Conservation (phyloP, 2,329 filamentous ascomycete species). For the Fusarium sp. region DNA sequence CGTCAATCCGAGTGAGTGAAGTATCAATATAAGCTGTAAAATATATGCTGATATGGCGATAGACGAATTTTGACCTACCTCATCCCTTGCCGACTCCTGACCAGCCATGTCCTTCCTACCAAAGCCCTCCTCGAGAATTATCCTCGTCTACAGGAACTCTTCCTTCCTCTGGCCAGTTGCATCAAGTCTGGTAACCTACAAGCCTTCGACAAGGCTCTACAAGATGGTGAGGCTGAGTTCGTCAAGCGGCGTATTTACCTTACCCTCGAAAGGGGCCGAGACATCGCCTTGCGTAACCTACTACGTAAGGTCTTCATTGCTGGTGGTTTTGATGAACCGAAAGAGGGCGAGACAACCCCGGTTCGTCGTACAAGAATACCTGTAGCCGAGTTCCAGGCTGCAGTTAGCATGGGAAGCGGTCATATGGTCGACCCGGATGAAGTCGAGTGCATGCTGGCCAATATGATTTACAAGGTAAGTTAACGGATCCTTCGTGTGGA, state of each 20-base stretch:
- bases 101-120: constrained; percentile 85
- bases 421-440: constrained; percentile 85
- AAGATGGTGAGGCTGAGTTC: constrained; percentile 88
- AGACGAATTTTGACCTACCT: constrained; percentile 94
- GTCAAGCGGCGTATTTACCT: constrained; percentile 94
- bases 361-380: constrained; percentile 82
- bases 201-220: constrained; percentile 85
- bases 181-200: constrained; percentile 86
- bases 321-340: constrained; percentile 82
- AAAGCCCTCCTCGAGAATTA: constrained; percentile 77
- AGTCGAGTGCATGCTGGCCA: constrained; percentile 93
- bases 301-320: constrained; percentile 90
- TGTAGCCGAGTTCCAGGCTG: constrained; percentile 85
- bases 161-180: constrained; percentile 79
- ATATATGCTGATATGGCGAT: constrained; percentile 12
- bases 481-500: constrained; percentile 6
- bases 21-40: not conserved
- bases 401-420: constrained; percentile 78
- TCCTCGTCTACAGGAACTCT: constrained; percentile 80
- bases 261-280: constrained; percentile 89
- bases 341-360: constrained; percentile 72
- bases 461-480: constrained; percentile 96
- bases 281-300: constrained; percentile 91
- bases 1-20: constrained; percentile 81
- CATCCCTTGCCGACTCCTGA: constrained; percentile 92